Evolutionary conservation across 768 basidiomycete genomes (phyloP).

Genomic region (Termitomyces sp.): DNA sequence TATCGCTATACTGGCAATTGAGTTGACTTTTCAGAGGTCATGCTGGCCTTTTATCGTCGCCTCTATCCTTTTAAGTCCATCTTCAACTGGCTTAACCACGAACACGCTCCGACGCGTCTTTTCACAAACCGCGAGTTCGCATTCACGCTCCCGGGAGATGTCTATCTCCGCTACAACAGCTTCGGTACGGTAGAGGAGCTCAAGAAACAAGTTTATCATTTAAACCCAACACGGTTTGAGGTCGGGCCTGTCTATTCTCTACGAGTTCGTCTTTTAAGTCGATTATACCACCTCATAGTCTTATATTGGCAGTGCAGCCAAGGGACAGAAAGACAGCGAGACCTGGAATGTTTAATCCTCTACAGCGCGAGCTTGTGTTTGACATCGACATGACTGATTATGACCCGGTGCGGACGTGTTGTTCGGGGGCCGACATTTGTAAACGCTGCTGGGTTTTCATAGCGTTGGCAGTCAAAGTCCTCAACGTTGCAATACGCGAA

Average conservation of each 20-base stretch:
- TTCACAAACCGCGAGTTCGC: slow-evolving; percentile 96
- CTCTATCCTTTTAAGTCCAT: slow-evolving; percentile 94
- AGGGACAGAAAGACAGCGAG: slow-evolving; percentile 80
- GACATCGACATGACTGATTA: slow-evolving; percentile 99
- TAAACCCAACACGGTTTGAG: slow-evolving; percentile 93
- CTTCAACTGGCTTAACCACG: slow-evolving; percentile 94
- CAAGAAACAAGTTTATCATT: slow-evolving; percentile 78
- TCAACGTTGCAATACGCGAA: slow-evolving; percentile 73
- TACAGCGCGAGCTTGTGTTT: slow-evolving; percentile 90
- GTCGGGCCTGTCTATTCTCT: slow-evolving; percentile 93
- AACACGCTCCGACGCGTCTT: slow-evolving; percentile 67
- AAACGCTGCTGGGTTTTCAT: slow-evolving; percentile 94
- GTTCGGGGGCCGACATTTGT: slow-evolving; percentile 88
- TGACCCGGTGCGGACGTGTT: slow-evolving; percentile 92
- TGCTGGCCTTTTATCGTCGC: slow-evolving; percentile 75
- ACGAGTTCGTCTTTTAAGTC: slow-evolving; percentile 46
- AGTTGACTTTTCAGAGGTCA: slow-evolving; percentile 28
- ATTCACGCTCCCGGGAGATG: slow-evolving; percentile 86
- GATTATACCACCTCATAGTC: background rate
- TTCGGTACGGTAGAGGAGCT: slow-evolving; percentile 83
- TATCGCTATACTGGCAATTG: background rate
- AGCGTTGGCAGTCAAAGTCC: slow-evolving; percentile 81
- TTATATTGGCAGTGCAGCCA: slow-evolving; percentile 44
- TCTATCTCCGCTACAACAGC: slow-evolving; percentile 93
- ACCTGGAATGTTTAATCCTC: slow-evolving; percentile 63